A percentile compares a stretch with the other conserved stretches of the same genome.
phyloP scores from a whole-genome alignment of 768 basidiomycete species.

The Clitopilus passeckerianus region DNA sequence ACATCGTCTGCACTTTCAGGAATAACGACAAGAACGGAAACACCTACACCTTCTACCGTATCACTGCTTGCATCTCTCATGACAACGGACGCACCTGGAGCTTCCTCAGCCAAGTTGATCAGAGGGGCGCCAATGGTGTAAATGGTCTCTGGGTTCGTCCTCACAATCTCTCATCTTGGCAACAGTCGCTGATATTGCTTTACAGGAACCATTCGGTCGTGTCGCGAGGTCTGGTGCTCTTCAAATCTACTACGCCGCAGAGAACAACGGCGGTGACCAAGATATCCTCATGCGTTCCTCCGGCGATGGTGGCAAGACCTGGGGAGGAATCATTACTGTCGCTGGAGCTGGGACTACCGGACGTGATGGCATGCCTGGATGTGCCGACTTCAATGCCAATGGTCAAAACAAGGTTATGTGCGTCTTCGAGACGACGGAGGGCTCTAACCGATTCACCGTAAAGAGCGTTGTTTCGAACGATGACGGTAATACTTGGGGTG shows the following conservation, averaged over 20 bases:
- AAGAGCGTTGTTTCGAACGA: constrained; percentile 15
- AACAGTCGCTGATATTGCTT: neutral
- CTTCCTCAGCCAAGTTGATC: constrained; percentile 14
- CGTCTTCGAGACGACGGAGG: constrained; percentile 19
- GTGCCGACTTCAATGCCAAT: constrained; percentile 6
- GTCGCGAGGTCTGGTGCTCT: constrained; percentile 9
- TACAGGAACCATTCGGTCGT: constrained; percentile 17
- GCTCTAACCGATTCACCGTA: constrained; percentile 10
- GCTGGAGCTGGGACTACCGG: constrained; percentile 14
- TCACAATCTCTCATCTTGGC: neutral
- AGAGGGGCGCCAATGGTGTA: constrained; percentile 6
- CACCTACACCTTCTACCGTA: constrained; percentile 10
- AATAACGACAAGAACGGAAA: constrained; percentile 6
- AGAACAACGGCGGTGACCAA: constrained; percentile 14
- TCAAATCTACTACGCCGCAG: constrained; percentile 16
- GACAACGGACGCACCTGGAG: constrained; percentile 14
- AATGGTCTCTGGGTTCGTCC: constrained; percentile 16
- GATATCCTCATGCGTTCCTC: constrained; percentile 18
- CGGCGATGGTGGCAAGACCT: constrained; percentile 12
- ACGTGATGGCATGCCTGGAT: constrained; percentile 18
- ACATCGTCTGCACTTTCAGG: constrained; percentile 6
- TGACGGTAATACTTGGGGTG: constrained; percentile 11
- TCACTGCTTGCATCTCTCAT: constrained; percentile 14
- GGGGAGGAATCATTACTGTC: constrained; percentile 10
- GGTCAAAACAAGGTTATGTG: constrained; percentile 9